Percentiles rank a stretch among this genome's conserved stretches.
These are phyloP conservation scores for Abortiporus biennis DNA, from an alignment of 1,284 basidiomycete species.

Conservation along the genomic window DNA sequence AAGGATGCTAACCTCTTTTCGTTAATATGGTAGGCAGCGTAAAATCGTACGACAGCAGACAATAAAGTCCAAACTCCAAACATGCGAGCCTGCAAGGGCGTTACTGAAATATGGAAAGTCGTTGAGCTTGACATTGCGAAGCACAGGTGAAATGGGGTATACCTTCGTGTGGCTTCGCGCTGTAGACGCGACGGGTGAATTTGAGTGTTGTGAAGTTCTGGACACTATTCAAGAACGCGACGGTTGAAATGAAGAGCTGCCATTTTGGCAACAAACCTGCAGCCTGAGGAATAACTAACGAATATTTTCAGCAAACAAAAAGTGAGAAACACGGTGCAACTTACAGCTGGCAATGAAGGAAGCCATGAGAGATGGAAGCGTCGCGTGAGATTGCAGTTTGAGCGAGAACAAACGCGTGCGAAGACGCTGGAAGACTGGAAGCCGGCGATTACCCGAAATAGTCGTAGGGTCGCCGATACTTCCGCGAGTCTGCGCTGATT, in stretches of 20 bases:
- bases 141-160: not conserved
- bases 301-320: not conserved
- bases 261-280: slow-evolving; percentile 79
- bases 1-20: slow-evolving; percentile 63
- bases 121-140: not conserved
- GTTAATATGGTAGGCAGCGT: slow-evolving; percentile 85
- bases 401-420: no score
- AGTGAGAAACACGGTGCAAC: not conserved
- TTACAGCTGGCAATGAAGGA: not conserved
- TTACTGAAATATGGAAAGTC: slow-evolving; percentile 39
- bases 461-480: not conserved
- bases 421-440: no score
- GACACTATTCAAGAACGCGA: slow-evolving; percentile 78
- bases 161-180: slow-evolving; percentile 37
- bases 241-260: slow-evolving; percentile 74
- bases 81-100: slow-evolving; percentile 76
- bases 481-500: not conserved
- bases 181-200: slow-evolving; percentile 76
- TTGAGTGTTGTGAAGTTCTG: slow-evolving; percentile 80
- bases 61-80: slow-evolving; percentile 88
- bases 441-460: not conserved
- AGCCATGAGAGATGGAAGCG: no score
- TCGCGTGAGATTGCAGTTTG: no score
- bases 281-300: slow-evolving; percentile 46
- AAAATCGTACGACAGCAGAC: slow-evolving; percentile 73